A percentile compares a stretch with the other conserved stretches of the same genome.
phyloP scores from a whole-genome alignment of 2,329 filamentous ascomycete genomes.

The Apiospora malaysiana region DNA sequence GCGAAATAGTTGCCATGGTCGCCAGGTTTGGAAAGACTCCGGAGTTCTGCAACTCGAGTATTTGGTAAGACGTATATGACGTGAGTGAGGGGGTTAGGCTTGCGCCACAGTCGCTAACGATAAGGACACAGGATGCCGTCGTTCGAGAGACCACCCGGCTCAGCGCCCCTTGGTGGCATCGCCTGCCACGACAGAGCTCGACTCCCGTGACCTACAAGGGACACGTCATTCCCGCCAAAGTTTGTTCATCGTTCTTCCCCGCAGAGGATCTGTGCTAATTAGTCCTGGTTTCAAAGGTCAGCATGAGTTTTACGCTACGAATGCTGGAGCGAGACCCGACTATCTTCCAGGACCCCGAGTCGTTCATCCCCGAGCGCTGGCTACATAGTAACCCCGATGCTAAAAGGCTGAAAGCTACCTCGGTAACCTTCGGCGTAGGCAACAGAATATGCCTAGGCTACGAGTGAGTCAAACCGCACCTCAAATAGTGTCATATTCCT shows the following conservation, averaged over 20 bases:
- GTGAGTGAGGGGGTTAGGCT: background rate
- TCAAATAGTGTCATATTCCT: background rate
- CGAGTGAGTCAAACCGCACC: background rate
- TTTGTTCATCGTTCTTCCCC: background rate
- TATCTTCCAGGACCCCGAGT: background rate
- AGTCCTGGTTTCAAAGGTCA: background rate
- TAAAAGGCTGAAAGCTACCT: background rate
- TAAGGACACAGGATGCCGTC: conserved; percentile 4
- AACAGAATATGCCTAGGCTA: conserved; percentile 3
- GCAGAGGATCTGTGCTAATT: background rate
- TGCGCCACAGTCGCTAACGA: background rate
- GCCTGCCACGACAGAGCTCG: conserved; percentile 1
- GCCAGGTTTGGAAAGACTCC: conserved; percentile 3
- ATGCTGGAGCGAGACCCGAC: conserved; percentile 8
- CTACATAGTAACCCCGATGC: background rate
- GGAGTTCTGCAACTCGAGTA: background rate
- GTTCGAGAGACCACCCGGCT: conserved; percentile 1
- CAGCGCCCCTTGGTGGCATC: conserved; percentile 3
- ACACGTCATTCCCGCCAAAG: background rate
- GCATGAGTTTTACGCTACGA: background rate
- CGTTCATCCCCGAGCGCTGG: background rate
- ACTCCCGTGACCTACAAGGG: background rate
- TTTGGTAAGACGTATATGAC: background rate
- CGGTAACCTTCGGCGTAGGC: conserved; percentile 1
- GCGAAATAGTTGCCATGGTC: background rate